Evolutionary conservation across 2,329 filamentous ascomycete species (phyloP), one percentile per base, ranked within the genome.

Genomic region (Aphanocladium album): DNA sequence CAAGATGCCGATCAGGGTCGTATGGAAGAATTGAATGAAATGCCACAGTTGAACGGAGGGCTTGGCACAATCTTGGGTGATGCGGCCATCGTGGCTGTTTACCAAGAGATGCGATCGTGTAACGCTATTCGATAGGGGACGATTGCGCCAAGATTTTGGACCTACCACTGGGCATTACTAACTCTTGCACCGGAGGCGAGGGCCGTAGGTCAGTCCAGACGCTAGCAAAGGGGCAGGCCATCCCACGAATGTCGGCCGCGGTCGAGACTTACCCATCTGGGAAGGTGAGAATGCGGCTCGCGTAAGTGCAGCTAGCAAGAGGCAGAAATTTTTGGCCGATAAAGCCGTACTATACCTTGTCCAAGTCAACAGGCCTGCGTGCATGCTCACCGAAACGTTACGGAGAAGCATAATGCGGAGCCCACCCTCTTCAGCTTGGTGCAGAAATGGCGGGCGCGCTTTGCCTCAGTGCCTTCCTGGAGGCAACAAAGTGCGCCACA

Each of bases 51-150:
- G 50, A 30, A n/a, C 14, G 21, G 17, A 9, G 5, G 17, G 19
- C 37, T 23, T n/a, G 5, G 51, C 16, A 37, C 14, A 17, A 11
- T 16, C 21, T 27, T 46, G 43, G n/a, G 19, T 23, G 2, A 2
- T n/a, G 16, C 9, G 27, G 11, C 25, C 19, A 19, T 54, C 27
- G 51, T 54, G 51, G 51, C 51, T 41, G 5, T 43, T 39, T 19
- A 54, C 51, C 51, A 54, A 54, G 51, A 54, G 51, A 54, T 54
- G 35, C 37, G 35, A 54, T 54, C 35, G 51, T 19, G 25, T 7
- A 17, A 25, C 3, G 19, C 30, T 30, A 30, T 30, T 17, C 9
- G 47, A 11, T 17, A 50, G 17, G n/a, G 7, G 16, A 11, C 25
- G 51, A 41, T 54, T 30, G 27, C 30, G 27, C 27, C 37, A 16